These are phyloP conservation scores for Corylus avellana DNA, from an alignment of 306 rosid species.

Conservation along the genomic window DNA sequence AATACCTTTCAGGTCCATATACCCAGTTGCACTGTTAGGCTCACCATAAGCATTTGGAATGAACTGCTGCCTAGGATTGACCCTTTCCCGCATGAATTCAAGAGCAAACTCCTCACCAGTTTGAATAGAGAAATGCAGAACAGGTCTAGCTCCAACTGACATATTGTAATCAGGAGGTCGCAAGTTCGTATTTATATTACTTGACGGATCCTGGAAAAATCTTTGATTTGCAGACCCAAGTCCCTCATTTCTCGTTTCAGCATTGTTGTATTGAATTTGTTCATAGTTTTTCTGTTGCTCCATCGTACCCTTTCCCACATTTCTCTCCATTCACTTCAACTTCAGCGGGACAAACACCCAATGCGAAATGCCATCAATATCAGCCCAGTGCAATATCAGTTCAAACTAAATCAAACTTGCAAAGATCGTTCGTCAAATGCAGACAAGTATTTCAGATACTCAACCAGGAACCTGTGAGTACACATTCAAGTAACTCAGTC, in stretches of 20 bases:
- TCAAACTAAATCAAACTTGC: not conserved
- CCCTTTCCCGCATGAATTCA: conserved; percentile 92
- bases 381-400: conserved; percentile 11
- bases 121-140: conserved; percentile 78
- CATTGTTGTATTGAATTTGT: conserved; percentile 38
- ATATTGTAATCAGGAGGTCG: conserved; percentile 59
- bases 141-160: conserved; percentile 62
- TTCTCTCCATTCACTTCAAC: conserved; percentile 27
- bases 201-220: conserved; percentile 48
- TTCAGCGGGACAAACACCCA: conserved; percentile 25
- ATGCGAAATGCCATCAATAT: conserved; percentile 11
- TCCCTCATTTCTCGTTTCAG: conserved; percentile 60
- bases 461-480: conserved; percentile 13
- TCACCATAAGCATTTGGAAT: conserved; percentile 58
- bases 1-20: conserved; percentile 56
- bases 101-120: conserved; percentile 90
- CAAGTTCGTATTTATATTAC: conserved; percentile 45
- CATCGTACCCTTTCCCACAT: conserved; percentile 25
- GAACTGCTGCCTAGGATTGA: conserved; percentile 58
- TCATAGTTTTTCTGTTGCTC: conserved; percentile 44
- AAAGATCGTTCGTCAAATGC: conserved; percentile 24
- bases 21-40: conserved; percentile 55
- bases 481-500: not conserved
- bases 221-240: conserved; percentile 49
- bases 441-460: conserved; percentile 21